Evolutionary conservation across 306 rosid species (phyloP).

Genomic region (Fragaria vesca): DNA sequence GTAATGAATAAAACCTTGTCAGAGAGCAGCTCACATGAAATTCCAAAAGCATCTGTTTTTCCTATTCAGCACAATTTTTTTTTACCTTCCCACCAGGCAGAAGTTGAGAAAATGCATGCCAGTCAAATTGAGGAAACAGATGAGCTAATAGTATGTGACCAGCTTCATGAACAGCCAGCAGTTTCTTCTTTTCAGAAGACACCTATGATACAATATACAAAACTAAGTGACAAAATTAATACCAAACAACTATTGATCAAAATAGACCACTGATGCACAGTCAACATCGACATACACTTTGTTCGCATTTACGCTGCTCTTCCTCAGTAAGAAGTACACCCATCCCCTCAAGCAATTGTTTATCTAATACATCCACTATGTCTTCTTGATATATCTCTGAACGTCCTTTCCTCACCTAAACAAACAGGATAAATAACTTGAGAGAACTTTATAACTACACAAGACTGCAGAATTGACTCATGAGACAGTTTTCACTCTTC

Average conservation of each 20-base stretch:
- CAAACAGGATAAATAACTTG: conserved; percentile 16
- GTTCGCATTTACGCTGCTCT: conserved; percentile 90
- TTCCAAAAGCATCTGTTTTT: conserved; percentile 13
- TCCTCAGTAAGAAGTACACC: conserved; percentile 98
- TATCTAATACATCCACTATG: conserved; percentile 84
- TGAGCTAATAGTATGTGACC: conserved; percentile 92
- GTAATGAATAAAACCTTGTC: conserved; percentile 18
- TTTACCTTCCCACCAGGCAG: conserved; percentile 96
- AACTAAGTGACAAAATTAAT: conserved; percentile 12
- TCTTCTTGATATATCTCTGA: conserved; percentile 72
- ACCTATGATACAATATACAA: conserved; percentile 42
- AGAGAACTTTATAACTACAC: conserved; percentile 2
- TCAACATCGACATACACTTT: conserved; percentile 51
- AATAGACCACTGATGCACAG: conserved; percentile 8
- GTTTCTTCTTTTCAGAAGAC: conserved; percentile 72
- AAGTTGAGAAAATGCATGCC: conserved; percentile 99
- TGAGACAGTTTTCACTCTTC: background rate
- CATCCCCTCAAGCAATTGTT: conserved; percentile 98
- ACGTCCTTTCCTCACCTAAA: conserved; percentile 88
- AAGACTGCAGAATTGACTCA: background rate
- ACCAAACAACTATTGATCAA: conserved; percentile 1
- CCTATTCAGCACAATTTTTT: background rate
- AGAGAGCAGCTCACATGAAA: conserved; percentile 6
- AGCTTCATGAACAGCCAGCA: conserved; percentile 98
- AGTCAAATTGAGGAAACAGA: conserved; percentile 91